These are phyloP conservation scores for Amaranthus tricolor DNA, from an alignment of 179 eudicot species.

Conservation along the genomic window DNA sequence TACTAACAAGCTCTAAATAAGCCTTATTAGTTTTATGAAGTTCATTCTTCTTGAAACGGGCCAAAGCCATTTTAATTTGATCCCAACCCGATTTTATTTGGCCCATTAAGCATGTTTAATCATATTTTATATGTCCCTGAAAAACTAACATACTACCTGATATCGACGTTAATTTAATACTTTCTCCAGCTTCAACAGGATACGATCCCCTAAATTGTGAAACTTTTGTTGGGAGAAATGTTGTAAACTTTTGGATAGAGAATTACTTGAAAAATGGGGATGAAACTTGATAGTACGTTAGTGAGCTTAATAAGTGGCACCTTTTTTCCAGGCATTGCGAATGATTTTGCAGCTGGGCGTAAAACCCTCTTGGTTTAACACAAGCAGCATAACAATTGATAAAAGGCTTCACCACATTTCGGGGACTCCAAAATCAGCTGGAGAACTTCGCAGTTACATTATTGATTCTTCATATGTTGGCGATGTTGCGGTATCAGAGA, in stretches of 20 bases:
- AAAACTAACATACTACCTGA: background rate
- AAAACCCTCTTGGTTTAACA: slow-evolving; percentile 86
- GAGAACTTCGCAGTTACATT: slow-evolving; percentile 87
- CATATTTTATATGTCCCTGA: background rate
- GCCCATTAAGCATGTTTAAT: background rate
- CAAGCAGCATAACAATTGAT: slow-evolving; percentile 43
- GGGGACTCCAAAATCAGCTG: slow-evolving; percentile 51
- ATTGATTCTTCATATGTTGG: slow-evolving; percentile 66
- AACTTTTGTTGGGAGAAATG: no score
- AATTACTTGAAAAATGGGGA: background rate
- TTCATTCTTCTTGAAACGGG: no score
- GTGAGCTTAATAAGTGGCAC: background rate
- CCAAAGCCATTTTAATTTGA: no score
- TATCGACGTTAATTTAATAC: background rate
- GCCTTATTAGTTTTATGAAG: no score
- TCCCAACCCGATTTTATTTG: no score
- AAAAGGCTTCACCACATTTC: slow-evolving; percentile 46
- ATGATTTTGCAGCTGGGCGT: slow-evolving; percentile 93
- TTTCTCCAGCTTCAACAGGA: no score
- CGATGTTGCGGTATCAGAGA: slow-evolving; percentile 91
- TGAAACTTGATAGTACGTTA: slow-evolving; percentile 2
- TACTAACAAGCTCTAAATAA: no score
- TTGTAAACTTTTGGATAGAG: no score
- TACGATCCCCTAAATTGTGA: no score
- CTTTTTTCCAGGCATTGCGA: slow-evolving; percentile 68